Percentiles rank a stretch among this genome's conserved stretches.
phyloP scores from a whole-genome alignment of 2,329 filamentous ascomycete genomes.

The Neurospora sp. region DNA sequence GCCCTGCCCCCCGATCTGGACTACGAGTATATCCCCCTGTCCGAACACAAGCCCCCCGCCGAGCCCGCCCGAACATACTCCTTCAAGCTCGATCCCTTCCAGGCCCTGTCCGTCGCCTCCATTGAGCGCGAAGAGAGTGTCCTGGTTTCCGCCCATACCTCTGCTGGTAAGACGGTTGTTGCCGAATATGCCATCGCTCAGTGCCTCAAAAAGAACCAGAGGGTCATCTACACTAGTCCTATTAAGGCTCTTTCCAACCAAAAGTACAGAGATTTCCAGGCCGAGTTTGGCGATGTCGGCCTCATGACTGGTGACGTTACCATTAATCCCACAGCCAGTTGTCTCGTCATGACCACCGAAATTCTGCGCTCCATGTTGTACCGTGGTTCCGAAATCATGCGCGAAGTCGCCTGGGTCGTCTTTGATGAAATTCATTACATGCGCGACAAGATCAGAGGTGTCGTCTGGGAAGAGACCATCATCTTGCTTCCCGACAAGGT shows the following conservation, averaged over 20 bases:
- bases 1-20: conserved; percentile 87
- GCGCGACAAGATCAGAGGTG: conserved; percentile 86
- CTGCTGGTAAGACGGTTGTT: conserved; percentile 95
- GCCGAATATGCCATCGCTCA: conserved; percentile 98
- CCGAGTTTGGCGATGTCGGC: conserved; percentile 92
- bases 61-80: conserved; percentile 75
- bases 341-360: conserved; percentile 97
- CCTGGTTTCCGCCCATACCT: conserved; percentile 91
- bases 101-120: conserved; percentile 86
- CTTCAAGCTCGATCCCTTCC: conserved; percentile 95
- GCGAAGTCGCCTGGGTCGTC: conserved; percentile 95
- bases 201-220: conserved; percentile 91
- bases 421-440: conserved; percentile 99
- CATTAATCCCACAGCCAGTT: conserved; percentile 96
- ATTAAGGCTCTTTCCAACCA: conserved; percentile 99
- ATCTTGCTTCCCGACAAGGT: conserved; percentile 97
- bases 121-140: conserved; percentile 96
- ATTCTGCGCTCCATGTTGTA: conserved; percentile 99
- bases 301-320: conserved; percentile 99
- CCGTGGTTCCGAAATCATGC: conserved; percentile 97
- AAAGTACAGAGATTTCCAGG: conserved; percentile 93
- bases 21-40: conserved; percentile 92
- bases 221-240: conserved; percentile 97
- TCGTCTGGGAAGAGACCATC: conserved; percentile 99
- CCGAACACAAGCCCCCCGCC: conserved; percentile 82